Conservation (phyloP, 139 green algal species). For the Chlorella sp. region DNA sequence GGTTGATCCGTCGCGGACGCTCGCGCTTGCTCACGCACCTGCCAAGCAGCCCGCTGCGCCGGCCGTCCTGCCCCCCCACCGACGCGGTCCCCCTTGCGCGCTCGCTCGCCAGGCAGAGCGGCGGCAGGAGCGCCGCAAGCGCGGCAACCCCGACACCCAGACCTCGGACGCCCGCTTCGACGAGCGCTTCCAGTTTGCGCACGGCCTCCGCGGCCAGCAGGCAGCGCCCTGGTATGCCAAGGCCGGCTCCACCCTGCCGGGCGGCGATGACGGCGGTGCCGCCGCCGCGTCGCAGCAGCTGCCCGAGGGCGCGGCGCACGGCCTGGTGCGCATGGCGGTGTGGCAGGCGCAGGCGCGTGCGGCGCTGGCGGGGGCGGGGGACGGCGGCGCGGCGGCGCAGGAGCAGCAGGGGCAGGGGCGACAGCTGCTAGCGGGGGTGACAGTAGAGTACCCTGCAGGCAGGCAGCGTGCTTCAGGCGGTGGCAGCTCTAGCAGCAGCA, state of each 20-base stretch:
- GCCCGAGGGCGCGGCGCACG: not conserved
- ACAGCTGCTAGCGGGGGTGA: conserved; percentile 12
- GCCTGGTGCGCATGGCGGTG: conserved; percentile 17
- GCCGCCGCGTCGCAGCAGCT: not conserved
- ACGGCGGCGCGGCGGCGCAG: not conserved
- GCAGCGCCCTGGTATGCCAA: conserved; percentile 43
- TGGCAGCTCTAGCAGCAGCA: not conserved
- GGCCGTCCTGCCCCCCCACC: too few relatives aligned
- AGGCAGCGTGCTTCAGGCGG: not conserved
- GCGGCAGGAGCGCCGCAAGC: conserved; percentile 34
- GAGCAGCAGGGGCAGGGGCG: not conserved
- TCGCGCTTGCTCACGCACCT: too few relatives aligned
- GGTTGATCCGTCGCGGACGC: too few relatives aligned
- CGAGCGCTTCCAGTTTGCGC: conserved; percentile 67
- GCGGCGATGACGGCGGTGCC: not conserved
- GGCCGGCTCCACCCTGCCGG: conserved; percentile 9
- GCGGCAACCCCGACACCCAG: conserved; percentile 70
- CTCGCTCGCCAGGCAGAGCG: conserved; percentile 59
- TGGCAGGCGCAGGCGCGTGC: conserved; percentile 4
- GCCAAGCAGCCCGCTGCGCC: too few relatives aligned
- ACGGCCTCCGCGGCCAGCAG: conserved; percentile 49
- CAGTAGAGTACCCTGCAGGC: not conserved
- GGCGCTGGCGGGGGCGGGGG: not conserved
- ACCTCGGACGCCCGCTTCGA: conserved; percentile 84
- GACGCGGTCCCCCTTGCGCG: too few relatives aligned